These are phyloP conservation scores for Leishmania major DNA, from an alignment of 208 protist genomes.

Conservation along the genomic window DNA sequence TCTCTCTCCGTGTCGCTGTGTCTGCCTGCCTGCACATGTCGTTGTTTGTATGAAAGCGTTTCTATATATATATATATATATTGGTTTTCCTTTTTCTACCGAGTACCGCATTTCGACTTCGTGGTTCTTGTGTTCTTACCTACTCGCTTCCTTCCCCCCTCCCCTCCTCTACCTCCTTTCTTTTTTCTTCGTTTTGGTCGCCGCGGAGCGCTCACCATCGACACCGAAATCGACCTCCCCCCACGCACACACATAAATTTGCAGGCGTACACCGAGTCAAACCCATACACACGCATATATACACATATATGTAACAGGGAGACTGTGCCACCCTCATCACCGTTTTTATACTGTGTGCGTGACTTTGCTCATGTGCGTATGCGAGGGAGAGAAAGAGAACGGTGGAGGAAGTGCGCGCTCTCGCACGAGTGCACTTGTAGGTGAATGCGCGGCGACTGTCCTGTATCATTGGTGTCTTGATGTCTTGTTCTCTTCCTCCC, in stretches of 20 bases:
- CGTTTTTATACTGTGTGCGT: not conserved
- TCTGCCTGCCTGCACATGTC: not conserved
- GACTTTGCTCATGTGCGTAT: not conserved
- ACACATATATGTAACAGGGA: not conserved
- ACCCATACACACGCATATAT: no score
- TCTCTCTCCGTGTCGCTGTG: not conserved
- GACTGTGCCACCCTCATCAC: not conserved
- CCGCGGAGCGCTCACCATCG: not conserved
- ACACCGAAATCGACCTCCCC: not conserved
- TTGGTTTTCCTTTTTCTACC: not conserved
- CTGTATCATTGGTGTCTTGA: not conserved
- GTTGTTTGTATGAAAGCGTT: no score
- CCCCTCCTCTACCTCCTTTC: not conserved
- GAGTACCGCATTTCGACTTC: not conserved
- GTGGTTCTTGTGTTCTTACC: not conserved
- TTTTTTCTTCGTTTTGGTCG: constrained; percentile 2
- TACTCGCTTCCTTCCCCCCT: not conserved
- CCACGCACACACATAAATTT: not conserved
- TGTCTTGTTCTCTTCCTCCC: not conserved
- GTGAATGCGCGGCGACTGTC: not conserved
- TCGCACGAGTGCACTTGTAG: not conserved
- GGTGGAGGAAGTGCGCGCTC: not conserved
- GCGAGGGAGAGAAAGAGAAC: not conserved
- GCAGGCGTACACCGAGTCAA: no score
- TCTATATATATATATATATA: not conserved